These are phyloP conservation scores for Castanea sativa DNA, from an alignment of 306 rosid species.

Conservation along the genomic window DNA sequence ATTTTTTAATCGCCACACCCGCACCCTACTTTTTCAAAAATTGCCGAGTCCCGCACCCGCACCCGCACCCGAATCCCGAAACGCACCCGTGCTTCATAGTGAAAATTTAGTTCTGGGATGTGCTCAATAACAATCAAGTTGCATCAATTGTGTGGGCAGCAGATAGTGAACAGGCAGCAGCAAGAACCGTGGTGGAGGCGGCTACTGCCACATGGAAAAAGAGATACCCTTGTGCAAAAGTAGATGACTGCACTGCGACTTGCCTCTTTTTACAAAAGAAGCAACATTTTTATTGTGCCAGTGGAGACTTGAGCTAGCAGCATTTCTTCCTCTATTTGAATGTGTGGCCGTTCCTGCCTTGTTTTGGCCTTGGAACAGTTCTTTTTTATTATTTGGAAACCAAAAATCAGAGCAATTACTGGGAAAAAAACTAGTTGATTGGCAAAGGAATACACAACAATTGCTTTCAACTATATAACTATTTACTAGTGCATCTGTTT, in stretches of 20 bases:
- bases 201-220: conserved; percentile 54
- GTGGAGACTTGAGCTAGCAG: neutral
- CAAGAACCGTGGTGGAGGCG: conserved; percentile 55
- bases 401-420: neutral
- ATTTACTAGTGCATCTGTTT: neutral
- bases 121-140: conserved; percentile 59
- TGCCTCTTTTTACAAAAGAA: conserved; percentile 50
- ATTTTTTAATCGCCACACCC: too few relatives aligned
- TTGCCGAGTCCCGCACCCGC: too few relatives aligned
- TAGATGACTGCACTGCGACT: conserved; percentile 60
- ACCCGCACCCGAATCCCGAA: too few relatives aligned
- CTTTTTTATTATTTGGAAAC: neutral
- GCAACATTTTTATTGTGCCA: neutral
- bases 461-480: neutral
- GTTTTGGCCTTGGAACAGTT: neutral
- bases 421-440: neutral
- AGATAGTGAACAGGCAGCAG: conserved; percentile 49
- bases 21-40: too few relatives aligned
- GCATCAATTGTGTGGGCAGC: conserved; percentile 58
- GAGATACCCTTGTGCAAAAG: conserved; percentile 44
- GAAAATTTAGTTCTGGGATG: conserved; percentile 65
- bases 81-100: too few relatives aligned
- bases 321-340: neutral
- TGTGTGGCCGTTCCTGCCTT: neutral
- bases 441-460: neutral